Conservation (phyloP, 495 filamentous ascomycete species). For the Hypoxylon trugodes region DNA sequence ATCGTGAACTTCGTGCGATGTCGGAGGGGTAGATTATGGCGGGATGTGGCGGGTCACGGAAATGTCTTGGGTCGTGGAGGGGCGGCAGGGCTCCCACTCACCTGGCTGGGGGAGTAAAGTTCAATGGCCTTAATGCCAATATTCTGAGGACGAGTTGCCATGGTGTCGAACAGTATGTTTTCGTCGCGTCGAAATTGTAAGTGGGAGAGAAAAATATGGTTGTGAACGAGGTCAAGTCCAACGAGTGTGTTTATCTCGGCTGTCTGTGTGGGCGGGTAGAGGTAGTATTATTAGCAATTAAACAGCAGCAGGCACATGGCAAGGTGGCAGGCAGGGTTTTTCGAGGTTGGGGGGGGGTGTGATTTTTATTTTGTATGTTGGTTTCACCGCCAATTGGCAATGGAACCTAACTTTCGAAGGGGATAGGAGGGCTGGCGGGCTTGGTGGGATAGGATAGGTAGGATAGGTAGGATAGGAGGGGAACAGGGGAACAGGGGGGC, state of each 20-base stretch:
- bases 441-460: too few relatives aligned
- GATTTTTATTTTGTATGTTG: neutral
- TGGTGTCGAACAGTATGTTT: slow-evolving; percentile 53
- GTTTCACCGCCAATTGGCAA: slow-evolving; percentile 43
- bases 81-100: slow-evolving; percentile 53
- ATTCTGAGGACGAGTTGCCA: slow-evolving; percentile 91
- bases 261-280: slow-evolving; percentile 30
- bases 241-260: slow-evolving; percentile 5
- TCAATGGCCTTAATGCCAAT: slow-evolving; percentile 99
- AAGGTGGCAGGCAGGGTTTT: slow-evolving; percentile 35
- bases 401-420: slow-evolving; percentile 28
- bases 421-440: slow-evolving; percentile 23
- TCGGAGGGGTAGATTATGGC: slow-evolving; percentile 6
- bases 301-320: slow-evolving; percentile 11
- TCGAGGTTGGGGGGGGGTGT: neutral
- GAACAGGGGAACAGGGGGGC: too few relatives aligned
- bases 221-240: too few relatives aligned
- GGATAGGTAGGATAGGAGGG: too few relatives aligned
- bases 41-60: too few relatives aligned
- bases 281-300: slow-evolving; percentile 28
- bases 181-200: slow-evolving; percentile 22
- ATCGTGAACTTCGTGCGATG: slow-evolving; percentile 4
- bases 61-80: neutral
- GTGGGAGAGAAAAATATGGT: slow-evolving; percentile 27
- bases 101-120: slow-evolving; percentile 97